Evolutionary conservation across 1,284 basidiomycete genomes (phyloP), one percentile per base, ranked within the genome.

Genomic region (Microbotryomycetes sp.): DNA sequence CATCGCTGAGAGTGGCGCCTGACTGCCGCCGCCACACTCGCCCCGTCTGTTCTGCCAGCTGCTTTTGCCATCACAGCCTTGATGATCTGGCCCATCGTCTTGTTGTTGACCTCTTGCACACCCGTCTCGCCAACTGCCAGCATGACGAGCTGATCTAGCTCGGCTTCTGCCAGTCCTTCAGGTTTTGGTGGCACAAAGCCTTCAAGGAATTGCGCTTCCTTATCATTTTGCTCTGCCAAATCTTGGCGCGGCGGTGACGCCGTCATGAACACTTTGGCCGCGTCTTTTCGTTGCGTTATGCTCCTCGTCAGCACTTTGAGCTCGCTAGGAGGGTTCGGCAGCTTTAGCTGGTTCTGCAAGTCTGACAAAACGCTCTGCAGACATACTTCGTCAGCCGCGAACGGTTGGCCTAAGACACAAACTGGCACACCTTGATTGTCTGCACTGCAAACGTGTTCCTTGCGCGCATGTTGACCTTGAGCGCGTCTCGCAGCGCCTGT

Each of bases 21-120:
- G 11, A 67, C 66, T 2, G 61, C 63, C 3, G 46, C 63, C 7
- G 63, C 49, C n/a, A 67, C 48, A 45, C 63, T 60, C 46, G 64
- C 65, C 3, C 58, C 59, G 4, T 56, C 62, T 9, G 63, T 57
- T 21, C 56, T 57, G 26, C 65, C 66, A 5, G 57, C 63, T 6
- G 41, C 52, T 15, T 46, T 55, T 5, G 58, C 66, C 56, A 48
- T 47, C 16, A 62, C 60, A 6, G 60, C 41, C 51, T 61, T 54
- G 52, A 67, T 65, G 30, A 67, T 59, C 15, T 60, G 24, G 2
- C 66, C 66, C 50, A 52, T 16, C 24, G 24, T 29, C 50, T 52
- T 52, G 26, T n/a, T 16, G 4, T n/a, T 29, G 13, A 52, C 50
- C 15, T 52, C 24, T n/a, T 52, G 21, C 24, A 24, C 23, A 1